phyloP scores from a whole-genome alignment of 805 yeast species.

The Nakazawaea laoshanensis region DNA sequence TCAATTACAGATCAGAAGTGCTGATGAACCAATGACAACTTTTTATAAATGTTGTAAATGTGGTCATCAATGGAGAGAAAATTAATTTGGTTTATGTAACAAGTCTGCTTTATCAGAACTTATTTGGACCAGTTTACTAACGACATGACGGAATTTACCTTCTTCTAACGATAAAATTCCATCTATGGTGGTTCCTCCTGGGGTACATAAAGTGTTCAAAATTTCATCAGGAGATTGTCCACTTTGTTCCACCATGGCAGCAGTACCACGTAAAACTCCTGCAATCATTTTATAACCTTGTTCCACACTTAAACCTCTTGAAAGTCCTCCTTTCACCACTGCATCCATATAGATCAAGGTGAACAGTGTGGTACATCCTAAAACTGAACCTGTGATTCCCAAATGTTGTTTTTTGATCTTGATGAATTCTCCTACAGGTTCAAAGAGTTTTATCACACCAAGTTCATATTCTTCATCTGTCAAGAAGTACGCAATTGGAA shows the following conservation, averaged over 20 bases:
- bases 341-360: conserved; percentile 6
- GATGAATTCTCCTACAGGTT: conserved; percentile 4
- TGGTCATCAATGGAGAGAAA: conserved; percentile 95
- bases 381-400: conserved; percentile 1
- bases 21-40: conserved; percentile 99
- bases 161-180: conserved; percentile 6
- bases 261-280: conserved; percentile 8
- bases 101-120: conserved; percentile 6
- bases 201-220: conserved; percentile 3
- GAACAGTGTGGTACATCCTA: conserved; percentile 7
- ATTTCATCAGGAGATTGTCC: conserved; percentile 3
- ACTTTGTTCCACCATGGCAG: conserved; percentile 2
- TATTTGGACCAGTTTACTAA: conserved; percentile 4
- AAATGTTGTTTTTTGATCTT: neutral
- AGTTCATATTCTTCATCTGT: neutral
- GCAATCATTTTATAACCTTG: conserved; percentile 3
- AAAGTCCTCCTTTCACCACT: conserved; percentile 7
- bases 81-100: conserved; percentile 27
- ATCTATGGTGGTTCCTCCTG: conserved; percentile 10
- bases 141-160: conserved; percentile 3
- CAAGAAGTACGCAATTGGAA: conserved; percentile 3
- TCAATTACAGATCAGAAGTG: conserved; percentile 93
- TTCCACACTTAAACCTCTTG: conserved; percentile 7
- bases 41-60: conserved; percentile 93
- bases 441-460: neutral